Evolutionary conservation across 768 basidiomycete species (phyloP).

Genomic region (Collybiopsis confluens): DNA sequence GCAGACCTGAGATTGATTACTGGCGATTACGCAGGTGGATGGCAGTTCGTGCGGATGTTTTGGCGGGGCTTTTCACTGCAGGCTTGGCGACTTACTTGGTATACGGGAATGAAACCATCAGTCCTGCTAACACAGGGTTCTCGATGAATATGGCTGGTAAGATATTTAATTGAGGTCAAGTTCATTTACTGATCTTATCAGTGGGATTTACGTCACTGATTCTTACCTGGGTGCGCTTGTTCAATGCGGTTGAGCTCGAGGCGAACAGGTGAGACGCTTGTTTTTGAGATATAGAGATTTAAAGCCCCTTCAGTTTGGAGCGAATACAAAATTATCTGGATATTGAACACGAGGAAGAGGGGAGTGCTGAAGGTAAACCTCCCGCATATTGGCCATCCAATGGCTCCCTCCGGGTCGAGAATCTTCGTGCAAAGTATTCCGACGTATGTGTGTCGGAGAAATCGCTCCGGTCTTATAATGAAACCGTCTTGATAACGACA

Average conservation of each 20-base stretch:
- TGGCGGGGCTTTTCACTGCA: slow-evolving; percentile 54
- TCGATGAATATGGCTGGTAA: slow-evolving; percentile 49
- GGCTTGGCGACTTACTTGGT: slow-evolving; percentile 53
- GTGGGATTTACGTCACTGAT: slow-evolving; percentile 56
- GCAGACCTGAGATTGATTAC: background rate
- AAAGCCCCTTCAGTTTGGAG: slow-evolving; percentile 46
- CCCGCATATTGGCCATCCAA: slow-evolving; percentile 67
- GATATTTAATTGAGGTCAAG: background rate
- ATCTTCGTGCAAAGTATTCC: slow-evolving; percentile 53
- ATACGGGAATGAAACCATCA: slow-evolving; percentile 31
- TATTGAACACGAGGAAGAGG: slow-evolving; percentile 53
- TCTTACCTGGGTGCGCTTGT: slow-evolving; percentile 40
- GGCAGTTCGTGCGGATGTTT: slow-evolving; percentile 48
- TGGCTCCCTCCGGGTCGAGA: slow-evolving; percentile 50
- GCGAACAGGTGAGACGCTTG: slow-evolving; percentile 34
- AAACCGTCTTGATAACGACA: too few relatives aligned
- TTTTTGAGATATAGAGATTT: background rate
- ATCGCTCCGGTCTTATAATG: too few relatives aligned
- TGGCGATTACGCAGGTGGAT: slow-evolving; percentile 29
- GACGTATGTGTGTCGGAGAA: background rate
- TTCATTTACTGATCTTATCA: slow-evolving; percentile 7
- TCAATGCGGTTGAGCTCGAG: slow-evolving; percentile 43
- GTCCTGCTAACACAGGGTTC: slow-evolving; percentile 45
- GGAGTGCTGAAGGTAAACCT: slow-evolving; percentile 38
- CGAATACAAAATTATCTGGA: slow-evolving; percentile 65